Evolutionary conservation across 2,329 filamentous ascomycete genomes (phyloP).

Genomic region (Rhinocladiella similis): DNA sequence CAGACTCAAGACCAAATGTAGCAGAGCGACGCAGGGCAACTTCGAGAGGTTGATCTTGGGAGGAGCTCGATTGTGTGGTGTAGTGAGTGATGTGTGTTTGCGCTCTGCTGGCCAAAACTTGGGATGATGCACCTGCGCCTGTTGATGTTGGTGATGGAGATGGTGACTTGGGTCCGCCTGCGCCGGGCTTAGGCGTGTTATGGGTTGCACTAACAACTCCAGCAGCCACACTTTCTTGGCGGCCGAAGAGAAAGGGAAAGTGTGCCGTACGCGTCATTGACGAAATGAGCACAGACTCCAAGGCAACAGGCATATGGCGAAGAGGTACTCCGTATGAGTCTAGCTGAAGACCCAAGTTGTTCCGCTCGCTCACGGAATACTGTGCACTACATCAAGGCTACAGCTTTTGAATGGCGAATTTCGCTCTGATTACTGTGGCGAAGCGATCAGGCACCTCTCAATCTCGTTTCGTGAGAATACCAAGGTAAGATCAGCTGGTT

Average conservation of each 20-base stretch:
- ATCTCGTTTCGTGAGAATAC: background rate
- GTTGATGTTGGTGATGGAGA: background rate
- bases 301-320: constrained; percentile 13
- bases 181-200: background rate
- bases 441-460: constrained; percentile 7
- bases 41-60: constrained; percentile 10
- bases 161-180: background rate
- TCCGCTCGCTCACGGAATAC: background rate
- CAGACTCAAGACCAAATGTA: constrained; percentile 15
- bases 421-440: background rate
- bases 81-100: constrained; percentile 16
- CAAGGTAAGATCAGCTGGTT: background rate
- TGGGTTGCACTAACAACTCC: background rate
- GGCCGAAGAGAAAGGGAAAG: constrained; percentile 16
- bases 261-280: constrained; percentile 18
- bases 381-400: background rate
- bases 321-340: background rate
- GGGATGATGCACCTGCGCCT: constrained; percentile 15
- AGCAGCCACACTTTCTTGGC: constrained; percentile 14
- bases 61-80: constrained; percentile 3
- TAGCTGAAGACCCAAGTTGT: background rate
- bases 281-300: background rate
- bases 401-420: background rate
- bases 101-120: constrained; percentile 21
- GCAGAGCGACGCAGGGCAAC: constrained; percentile 13